phyloP scores from a whole-genome alignment of 192 early-diverging fungal species.

The Diversispora eburnea region DNA sequence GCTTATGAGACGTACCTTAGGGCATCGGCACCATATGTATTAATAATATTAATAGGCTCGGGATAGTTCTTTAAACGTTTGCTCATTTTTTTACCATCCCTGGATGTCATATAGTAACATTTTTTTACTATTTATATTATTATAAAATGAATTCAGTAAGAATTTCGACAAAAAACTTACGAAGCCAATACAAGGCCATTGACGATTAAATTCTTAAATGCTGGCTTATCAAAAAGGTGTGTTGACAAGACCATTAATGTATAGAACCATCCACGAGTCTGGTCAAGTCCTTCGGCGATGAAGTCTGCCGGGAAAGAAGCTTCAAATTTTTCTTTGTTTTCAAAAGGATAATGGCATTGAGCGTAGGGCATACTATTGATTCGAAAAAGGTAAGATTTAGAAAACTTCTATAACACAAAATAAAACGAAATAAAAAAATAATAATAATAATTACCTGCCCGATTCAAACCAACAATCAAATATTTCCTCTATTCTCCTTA shows the following conservation, averaged over 20 bases:
- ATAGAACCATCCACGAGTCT: conserved; percentile 99
- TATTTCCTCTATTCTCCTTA: conserved; percentile 90
- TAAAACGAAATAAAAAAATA: not conserved
- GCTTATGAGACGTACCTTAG: conserved; percentile 42
- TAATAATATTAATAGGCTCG: conserved; percentile 77
- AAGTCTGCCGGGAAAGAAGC: conserved; percentile 95
- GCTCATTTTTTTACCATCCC: conserved; percentile 99
- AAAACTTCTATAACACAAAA: not conserved
- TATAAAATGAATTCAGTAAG: not conserved
- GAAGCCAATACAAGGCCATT: conserved; percentile 92
- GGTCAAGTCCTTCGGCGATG: conserved; percentile 99
- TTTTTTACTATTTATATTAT: not conserved
- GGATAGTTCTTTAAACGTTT: conserved; percentile 99
- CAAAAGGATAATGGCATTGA: conserved; percentile 98
- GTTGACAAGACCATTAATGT: conserved; percentile 96
- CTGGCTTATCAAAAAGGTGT: conserved; percentile 89
- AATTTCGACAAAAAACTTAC: conserved; percentile 33
- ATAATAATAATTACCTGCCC: conserved; percentile 40
- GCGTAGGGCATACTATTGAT: conserved; percentile 95
- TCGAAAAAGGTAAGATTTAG: not conserved
- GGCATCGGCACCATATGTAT: conserved; percentile 91
- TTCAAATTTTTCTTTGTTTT: conserved; percentile 88
- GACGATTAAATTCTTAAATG: conserved; percentile 97
- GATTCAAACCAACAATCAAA: conserved; percentile 99
- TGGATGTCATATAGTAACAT: conserved; percentile 16